These are phyloP conservation scores for Amauroascus verrucosus DNA, from an alignment of 2,329 filamentous ascomycete genomes.

Conservation along the genomic window DNA sequence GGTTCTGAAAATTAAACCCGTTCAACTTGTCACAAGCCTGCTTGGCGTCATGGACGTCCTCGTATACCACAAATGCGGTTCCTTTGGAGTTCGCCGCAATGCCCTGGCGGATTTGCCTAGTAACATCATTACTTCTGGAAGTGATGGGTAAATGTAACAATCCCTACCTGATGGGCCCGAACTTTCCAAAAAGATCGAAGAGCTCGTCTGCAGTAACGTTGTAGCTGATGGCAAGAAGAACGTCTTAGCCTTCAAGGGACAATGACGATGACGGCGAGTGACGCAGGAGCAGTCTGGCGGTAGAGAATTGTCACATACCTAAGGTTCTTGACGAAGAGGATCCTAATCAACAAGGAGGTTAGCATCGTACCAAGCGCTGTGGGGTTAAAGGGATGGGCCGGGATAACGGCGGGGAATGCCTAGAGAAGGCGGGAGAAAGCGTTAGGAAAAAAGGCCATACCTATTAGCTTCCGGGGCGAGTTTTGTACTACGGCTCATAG, in stretches of 20 bases:
- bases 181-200: slow-evolving; percentile 97
- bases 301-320: slow-evolving; percentile 49
- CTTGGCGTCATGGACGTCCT: slow-evolving; percentile 98
- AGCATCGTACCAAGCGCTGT: slow-evolving; percentile 5
- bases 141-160: slow-evolving; percentile 11
- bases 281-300: neutral
- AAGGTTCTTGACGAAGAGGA: slow-evolving; percentile 99
- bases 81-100: slow-evolving; percentile 97
- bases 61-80: slow-evolving; percentile 97
- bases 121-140: slow-evolving; percentile 16
- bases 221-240: slow-evolving; percentile 53
- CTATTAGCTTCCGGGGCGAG: slow-evolving; percentile 99
- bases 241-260: neutral
- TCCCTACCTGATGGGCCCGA: slow-evolving; percentile 81
- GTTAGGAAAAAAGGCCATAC: slow-evolving; percentile 44
- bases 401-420: slow-evolving; percentile 1
- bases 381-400: slow-evolving; percentile 1
- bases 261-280: slow-evolving; percentile 3
- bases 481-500: slow-evolving; percentile 94
- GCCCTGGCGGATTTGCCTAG: slow-evolving; percentile 93
- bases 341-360: slow-evolving; percentile 45
- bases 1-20: slow-evolving; percentile 99
- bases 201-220: slow-evolving; percentile 97
- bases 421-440: neutral
- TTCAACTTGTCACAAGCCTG: slow-evolving; percentile 98